phyloP scores from a whole-genome alignment of 352 stramenopile genomes.

The Globisporangium ultimum region DNA sequence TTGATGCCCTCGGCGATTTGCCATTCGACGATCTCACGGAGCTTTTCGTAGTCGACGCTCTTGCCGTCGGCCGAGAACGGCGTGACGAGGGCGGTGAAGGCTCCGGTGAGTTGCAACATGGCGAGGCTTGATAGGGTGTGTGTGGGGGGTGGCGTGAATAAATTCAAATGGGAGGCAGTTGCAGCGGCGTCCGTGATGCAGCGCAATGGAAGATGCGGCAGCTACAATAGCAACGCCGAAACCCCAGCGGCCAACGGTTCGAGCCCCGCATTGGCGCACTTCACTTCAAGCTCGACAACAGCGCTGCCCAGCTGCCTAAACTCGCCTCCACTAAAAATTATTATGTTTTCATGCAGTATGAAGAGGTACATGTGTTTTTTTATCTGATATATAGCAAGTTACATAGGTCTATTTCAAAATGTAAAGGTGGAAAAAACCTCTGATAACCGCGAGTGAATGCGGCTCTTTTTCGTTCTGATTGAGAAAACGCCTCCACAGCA shows the following conservation, averaged over 20 bases:
- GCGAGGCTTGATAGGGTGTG: constrained; percentile 10
- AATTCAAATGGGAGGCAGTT: not conserved
- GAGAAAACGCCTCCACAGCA: constrained; percentile 7
- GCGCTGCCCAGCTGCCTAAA: not conserved
- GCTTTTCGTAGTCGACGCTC: constrained; percentile 91
- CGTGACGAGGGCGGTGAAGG: constrained; percentile 94
- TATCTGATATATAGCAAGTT: too few species aligned
- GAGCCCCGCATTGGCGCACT: constrained; percentile 1
- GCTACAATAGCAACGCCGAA: not conserved
- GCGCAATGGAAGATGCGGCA: not conserved
- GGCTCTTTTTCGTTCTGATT: not conserved
- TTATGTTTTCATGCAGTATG: too few species aligned
- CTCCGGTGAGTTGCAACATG: constrained; percentile 75
- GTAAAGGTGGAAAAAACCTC: not conserved
- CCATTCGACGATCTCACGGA: constrained; percentile 89
- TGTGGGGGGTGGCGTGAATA: not conserved
- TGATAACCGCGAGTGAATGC: constrained; percentile 7
- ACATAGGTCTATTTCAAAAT: too few species aligned
- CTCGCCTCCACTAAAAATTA: not conserved
- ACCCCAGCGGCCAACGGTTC: not conserved
- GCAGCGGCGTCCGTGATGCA: not conserved
- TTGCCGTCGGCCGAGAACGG: constrained; percentile 92
- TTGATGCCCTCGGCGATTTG: constrained; percentile 95
- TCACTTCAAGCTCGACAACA: constrained; percentile 5
- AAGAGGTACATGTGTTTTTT: too few species aligned